A percentile compares a stretch with the other conserved stretches of the same genome.
phyloP scores from a whole-genome alignment of 305 asterid species.

The Caryopteris hybrid region DNA sequence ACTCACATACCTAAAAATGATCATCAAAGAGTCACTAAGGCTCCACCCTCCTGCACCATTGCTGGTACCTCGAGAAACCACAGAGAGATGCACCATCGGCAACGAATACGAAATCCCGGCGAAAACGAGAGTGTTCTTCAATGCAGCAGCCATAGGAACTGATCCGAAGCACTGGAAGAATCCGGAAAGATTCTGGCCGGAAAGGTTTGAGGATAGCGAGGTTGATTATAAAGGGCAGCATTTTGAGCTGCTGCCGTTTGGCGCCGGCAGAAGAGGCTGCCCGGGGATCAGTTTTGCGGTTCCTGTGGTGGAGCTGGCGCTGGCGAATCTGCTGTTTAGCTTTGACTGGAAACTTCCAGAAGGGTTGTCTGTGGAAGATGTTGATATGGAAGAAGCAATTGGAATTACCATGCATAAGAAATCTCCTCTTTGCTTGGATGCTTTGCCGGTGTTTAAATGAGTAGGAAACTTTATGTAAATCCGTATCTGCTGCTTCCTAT shows the following conservation, averaged over 20 bases:
- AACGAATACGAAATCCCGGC: constrained; percentile 35
- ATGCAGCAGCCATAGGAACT: constrained; percentile 34
- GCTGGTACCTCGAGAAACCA: constrained; percentile 41
- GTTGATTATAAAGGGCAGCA: constrained; percentile 51
- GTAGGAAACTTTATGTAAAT: too few species aligned
- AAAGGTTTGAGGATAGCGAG: constrained; percentile 32
- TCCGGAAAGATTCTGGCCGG: constrained; percentile 45
- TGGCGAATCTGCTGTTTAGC: constrained; percentile 45
- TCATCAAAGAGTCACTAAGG: constrained; percentile 44
- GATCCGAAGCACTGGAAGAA: constrained; percentile 43
- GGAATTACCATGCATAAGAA: constrained; percentile 41
- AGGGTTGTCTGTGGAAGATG: constrained; percentile 26
- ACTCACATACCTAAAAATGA: constrained; percentile 36
- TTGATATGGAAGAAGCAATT: constrained; percentile 41
- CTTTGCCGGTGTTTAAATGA: background rate
- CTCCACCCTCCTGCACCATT: constrained; percentile 61
- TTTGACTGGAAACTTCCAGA: constrained; percentile 53
- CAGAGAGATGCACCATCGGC: constrained; percentile 17
- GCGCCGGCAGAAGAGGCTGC: constrained; percentile 51
- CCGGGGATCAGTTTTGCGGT: constrained; percentile 48
- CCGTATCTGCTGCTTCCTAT: too few species aligned
- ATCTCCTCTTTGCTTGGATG: constrained; percentile 30
- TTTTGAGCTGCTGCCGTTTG: constrained; percentile 53
- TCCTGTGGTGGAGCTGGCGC: constrained; percentile 41
- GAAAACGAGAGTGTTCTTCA: constrained; percentile 39